Evolutionary conservation across 1,139 yeast genomes (phyloP), one percentile per base, ranked within the genome.

Genomic region (Nadsonia starkeyi-henricii): DNA sequence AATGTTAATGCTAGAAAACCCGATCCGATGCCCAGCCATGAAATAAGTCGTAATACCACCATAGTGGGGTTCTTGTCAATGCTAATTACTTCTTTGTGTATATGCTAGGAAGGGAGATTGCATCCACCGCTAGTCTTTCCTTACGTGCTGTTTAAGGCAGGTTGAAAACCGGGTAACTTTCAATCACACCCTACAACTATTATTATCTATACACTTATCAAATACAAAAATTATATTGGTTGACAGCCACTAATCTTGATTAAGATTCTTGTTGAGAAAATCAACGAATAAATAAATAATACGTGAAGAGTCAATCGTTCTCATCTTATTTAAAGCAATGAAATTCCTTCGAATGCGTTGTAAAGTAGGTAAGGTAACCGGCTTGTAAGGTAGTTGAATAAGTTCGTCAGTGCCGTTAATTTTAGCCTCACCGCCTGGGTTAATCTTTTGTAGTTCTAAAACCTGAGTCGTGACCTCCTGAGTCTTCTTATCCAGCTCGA

Each of bases 321-420:
- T 74, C 73, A 88, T 78, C 57, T 86, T 75, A 62, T 91, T 88
- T 60, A 91, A 71, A 33, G 78, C 71, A 33, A 89, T 77, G 62
- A 83, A 91, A 26, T 89, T 81, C 55, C 98, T 72, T 62, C 96
- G 73, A 23, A 85, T 72, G 53, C 97, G 72, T 59, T 89, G 96
- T 48, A 91, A 64, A 57, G 84, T 88, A 0, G 96, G 86, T 39
- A 82, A 70, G 15, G 88, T 76, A 12, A 85, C 78, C 1, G 72
- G 66, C 12, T 70, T 70, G 2, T 78, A 62, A 0, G 96, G 96
- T 60, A 89, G 67, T 15, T 75, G 76, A 2, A 86, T 75, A 20
- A 65, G 67, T 5, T 62, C 66, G 2, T 61, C 60, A 19, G 64
- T 62, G 17, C 66, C 72, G 43, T 65, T 62, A 4, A 74, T 58